Evolutionary conservation across 2,329 filamentous ascomycete genomes (phyloP).

Genomic region (Aspergillus unguis): DNA sequence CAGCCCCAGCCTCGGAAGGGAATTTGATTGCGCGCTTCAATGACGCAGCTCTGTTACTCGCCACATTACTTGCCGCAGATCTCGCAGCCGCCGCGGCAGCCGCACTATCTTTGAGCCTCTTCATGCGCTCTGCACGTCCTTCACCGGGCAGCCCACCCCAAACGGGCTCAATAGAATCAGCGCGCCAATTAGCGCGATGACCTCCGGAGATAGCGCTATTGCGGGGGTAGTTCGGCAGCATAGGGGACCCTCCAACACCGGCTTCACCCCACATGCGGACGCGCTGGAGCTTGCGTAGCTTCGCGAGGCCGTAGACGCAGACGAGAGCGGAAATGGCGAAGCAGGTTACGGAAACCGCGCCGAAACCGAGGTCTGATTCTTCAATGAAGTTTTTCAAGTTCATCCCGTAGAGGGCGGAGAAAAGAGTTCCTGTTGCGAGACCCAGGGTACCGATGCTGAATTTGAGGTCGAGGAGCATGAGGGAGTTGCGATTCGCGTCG

Average conservation of each 20-base stretch:
- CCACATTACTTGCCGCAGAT: slow-evolving; percentile 14
- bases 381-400: slow-evolving; percentile 99
- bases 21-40: slow-evolving; percentile 8
- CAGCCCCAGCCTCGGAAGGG: not conserved
- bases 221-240: slow-evolving; percentile 26
- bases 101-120: slow-evolving; percentile 33
- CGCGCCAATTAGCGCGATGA: slow-evolving; percentile 41
- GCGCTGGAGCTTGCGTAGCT: slow-evolving; percentile 79
- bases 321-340: slow-evolving; percentile 71
- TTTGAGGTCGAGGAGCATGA: slow-evolving; percentile 95
- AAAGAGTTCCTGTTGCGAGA: slow-evolving; percentile 89
- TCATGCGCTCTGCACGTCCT: slow-evolving; percentile 35
- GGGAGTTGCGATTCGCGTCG: slow-evolving; percentile 94
- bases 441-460: slow-evolving; percentile 93
- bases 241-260: slow-evolving; percentile 35
- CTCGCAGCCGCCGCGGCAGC: slow-evolving; percentile 17
- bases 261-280: slow-evolving; percentile 77
- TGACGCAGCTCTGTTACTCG: slow-evolving; percentile 10
- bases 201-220: slow-evolving; percentile 18
- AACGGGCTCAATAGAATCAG: slow-evolving; percentile 43
- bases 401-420: slow-evolving; percentile 99
- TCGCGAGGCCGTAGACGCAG: slow-evolving; percentile 77
- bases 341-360: slow-evolving; percentile 67
- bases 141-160: slow-evolving; percentile 40
- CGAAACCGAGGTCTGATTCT: slow-evolving; percentile 84